Evolutionary conservation across 2,329 filamentous ascomycete species (phyloP), one percentile per base, ranked within the genome.

Genomic region (Diaporthe sp.): DNA sequence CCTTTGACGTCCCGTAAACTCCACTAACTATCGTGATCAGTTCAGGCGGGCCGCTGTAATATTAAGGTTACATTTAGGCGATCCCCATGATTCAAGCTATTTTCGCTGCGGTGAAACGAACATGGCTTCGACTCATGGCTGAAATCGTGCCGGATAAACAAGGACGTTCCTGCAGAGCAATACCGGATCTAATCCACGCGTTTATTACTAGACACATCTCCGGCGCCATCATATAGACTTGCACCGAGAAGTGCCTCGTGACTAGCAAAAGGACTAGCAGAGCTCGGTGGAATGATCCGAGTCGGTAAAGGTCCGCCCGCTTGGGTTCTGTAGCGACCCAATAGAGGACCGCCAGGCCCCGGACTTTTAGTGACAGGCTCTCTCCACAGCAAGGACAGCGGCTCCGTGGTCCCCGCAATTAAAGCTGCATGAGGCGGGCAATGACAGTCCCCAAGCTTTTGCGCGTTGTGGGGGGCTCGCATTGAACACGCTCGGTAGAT

Each of bases 51-150:
- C 47, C 47, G 47, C 33, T 17, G 17, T 68, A 6, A 22, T 28
- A 68, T 54, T 40, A 54, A 68, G 33, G 64, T 54, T 54, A 68
- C 64, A 68, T 68, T 54, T 54, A 54, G 47, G 64, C 64, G 64
- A 54, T 68, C 47, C 47, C 47, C 30, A 67, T 68, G 47, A 68
- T 67, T 67, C 64, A 50, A 52, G 64, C 64, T 52, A 67, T 52
- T 38, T 22, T 52, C 45, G 64, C 25, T 52, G 64, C 42, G 45
- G 45, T 50, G 64, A 67, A 52, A 38, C 22, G 33, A 10, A 38
- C 25, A 54, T 19, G 45, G 47, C 45, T 40, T 22, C 47, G 45
- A 68, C 47, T 68, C 64, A 28, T 54, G 47, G 64, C 47, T 25
- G 12, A 28, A 28, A 22, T 19, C 64, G 33, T 28, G 64, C 47